A percentile compares a stretch with the other conserved stretches of the same genome.
phyloP scores from a whole-genome alignment of 1,139 yeast genomes.

The Kurtzmaniella quercitrusa region DNA sequence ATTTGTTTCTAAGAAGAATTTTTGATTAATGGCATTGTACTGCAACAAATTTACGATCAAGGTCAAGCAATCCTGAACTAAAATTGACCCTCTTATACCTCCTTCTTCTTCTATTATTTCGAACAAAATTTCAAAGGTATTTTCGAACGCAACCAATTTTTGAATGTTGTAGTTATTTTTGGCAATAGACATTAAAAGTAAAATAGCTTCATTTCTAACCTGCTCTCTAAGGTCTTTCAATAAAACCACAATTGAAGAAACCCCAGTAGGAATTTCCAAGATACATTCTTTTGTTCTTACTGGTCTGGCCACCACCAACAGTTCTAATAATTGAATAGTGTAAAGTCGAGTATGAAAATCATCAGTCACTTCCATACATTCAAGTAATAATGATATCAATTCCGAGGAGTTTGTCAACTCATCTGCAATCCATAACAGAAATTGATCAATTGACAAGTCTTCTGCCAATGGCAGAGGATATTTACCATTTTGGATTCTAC shows the following conservation, averaged over 20 bases:
- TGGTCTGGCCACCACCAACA: conserved; percentile 76
- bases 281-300: conserved; percentile 70
- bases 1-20: conserved; percentile 79
- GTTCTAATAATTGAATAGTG: conserved; percentile 79
- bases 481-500: conserved; percentile 75
- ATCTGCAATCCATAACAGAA: conserved; percentile 93
- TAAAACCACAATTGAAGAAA: conserved; percentile 67
- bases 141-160: conserved; percentile 91
- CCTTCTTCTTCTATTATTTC: conserved; percentile 81
- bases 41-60: conserved; percentile 67
- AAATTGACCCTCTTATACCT: conserved; percentile 83
- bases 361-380: conserved; percentile 44
- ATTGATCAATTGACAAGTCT: conserved; percentile 60
- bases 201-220: conserved; percentile 82
- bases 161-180: conserved; percentile 84
- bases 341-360: conserved; percentile 80
- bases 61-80: conserved; percentile 85
- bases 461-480: conserved; percentile 77
- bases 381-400: conserved; percentile 54
- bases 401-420: conserved; percentile 74
- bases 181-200: conserved; percentile 78
- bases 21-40: conserved; percentile 89
- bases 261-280: conserved; percentile 71
- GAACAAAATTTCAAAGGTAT: conserved; percentile 80
- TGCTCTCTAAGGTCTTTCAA: conserved; percentile 79